Evolutionary conservation across 139 green algal species (phyloP).

Genomic region (Coelastrella sp.): DNA sequence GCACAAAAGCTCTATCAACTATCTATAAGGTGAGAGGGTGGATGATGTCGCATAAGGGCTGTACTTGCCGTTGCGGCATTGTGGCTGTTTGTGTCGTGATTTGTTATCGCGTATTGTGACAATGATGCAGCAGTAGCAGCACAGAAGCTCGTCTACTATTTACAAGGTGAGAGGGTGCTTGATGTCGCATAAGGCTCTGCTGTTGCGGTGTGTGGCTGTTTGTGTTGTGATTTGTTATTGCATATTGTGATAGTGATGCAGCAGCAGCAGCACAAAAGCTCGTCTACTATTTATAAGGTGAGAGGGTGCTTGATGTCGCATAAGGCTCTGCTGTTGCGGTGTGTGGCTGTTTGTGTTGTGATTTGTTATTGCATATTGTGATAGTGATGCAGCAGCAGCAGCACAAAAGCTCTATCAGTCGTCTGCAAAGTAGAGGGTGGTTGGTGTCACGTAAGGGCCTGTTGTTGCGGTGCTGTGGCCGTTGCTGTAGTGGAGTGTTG

Average conservation of each 20-base stretch:
- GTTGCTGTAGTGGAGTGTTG: neutral
- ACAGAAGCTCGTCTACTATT: slow-evolving; percentile 57
- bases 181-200: too few relatives aligned
- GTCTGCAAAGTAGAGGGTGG: slow-evolving; percentile 35
- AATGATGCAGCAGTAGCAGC: slow-evolving; percentile 49
- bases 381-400: slow-evolving; percentile 44
- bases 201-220: slow-evolving; percentile 69
- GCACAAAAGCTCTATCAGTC: slow-evolving; percentile 58
- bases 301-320: neutral
- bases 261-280: slow-evolving; percentile 47
- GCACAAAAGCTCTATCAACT: slow-evolving; percentile 60
- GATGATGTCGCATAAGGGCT: neutral
- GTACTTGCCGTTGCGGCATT: neutral
- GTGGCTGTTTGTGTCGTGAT: too few relatives aligned
- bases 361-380: too few relatives aligned
- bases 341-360: too few relatives aligned
- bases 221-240: slow-evolving; percentile 71
- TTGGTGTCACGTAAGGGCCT: too few relatives aligned
- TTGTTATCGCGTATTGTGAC: too few relatives aligned
- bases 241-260: slow-evolving; percentile 19
- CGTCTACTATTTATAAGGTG: slow-evolving; percentile 56
- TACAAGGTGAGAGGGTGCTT: neutral
- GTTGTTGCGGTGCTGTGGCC: neutral
- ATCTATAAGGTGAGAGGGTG: slow-evolving; percentile 39
- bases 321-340: too few relatives aligned